Evolutionary conservation across 2,329 filamentous ascomycete genomes (phyloP), one percentile per base, ranked within the genome.

Genomic region (Bisporella sp.): DNA sequence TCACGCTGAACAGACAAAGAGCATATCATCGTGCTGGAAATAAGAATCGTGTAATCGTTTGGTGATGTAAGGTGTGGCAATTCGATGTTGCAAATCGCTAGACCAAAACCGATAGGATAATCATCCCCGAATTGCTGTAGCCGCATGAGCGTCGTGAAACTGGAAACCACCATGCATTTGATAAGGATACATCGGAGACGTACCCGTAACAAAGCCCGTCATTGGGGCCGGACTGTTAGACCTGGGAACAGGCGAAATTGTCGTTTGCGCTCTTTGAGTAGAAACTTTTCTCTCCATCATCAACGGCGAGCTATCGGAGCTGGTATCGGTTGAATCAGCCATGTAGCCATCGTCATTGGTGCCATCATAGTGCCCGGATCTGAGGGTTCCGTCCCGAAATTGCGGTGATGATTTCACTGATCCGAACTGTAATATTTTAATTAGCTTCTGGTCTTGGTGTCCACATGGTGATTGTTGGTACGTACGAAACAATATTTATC

Each of bases 401-500:
- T 72, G 69, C 32, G 77, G 73, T 51, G 72, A 76, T 41, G 72
- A 71, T 61, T 78, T 77, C 64, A 80, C 81, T 13, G 79, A 80
- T 56, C 79, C 78, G 73, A 82, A 84, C 81, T 84, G 66, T 50
- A 66, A 57, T 58, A 54, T 59, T 53, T 21, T 3, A 57, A 68
- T 76, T 70, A 75, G 72, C 69, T 64, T 48, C 60, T 56, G 60
- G 60, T 53, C 57, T 53, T 46, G 13, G 48, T 33, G 44, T 42
- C 45, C 54, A 51, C 61, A 44, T 53, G 54, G 49, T 63, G 58
- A 54, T 61, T 57, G 70, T 59, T 56, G 66, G 78, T 78, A 95
- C 92, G 83, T 92, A 96, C 92, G 82, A 97, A 99, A 79, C 93
- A 99, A 78, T 96, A 99, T 76, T 95, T 96, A 76, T 95, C 91